Conservation (phyloP, 148 eudicot species). For the Silene latifolia region DNA sequence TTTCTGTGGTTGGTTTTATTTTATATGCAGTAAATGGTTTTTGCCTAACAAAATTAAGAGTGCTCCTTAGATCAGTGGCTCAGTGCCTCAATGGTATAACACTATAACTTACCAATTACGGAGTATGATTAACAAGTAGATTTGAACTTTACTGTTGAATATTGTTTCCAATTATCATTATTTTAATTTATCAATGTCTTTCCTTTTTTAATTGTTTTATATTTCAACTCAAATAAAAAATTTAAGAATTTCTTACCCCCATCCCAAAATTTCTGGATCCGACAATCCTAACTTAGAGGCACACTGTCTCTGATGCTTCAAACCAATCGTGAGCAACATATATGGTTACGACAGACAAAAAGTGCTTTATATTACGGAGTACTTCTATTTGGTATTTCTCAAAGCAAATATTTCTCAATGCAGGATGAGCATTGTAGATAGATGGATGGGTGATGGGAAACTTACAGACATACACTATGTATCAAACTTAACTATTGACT, state of each 20-base stretch:
- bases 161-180: too few species aligned
- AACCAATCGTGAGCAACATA: too few species aligned
- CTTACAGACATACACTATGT: constrained; percentile 49
- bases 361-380: background rate
- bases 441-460: constrained; percentile 51
- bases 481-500: constrained; percentile 49
- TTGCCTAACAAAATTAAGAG: background rate
- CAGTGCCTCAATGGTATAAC: too few species aligned
- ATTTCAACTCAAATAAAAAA: too few species aligned
- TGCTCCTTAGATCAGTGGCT: too few species aligned
- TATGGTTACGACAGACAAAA: background rate
- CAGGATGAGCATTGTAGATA: constrained; percentile 61
- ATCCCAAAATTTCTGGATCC: background rate
- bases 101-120: too few species aligned
- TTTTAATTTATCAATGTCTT: too few species aligned
- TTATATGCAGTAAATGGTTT: background rate
- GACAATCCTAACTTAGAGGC: background rate
- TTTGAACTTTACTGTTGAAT: too few species aligned
- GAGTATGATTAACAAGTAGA: background rate
- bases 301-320: too few species aligned
- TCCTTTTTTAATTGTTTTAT: too few species aligned
- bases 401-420: constrained; percentile 6
- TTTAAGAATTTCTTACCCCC: too few species aligned
- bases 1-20: background rate
- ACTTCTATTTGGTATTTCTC: background rate